Evolutionary conservation across 352 stramenopile species (phyloP), one percentile per base, ranked within the genome.

Genomic region (Phytophthora podocarpi): DNA sequence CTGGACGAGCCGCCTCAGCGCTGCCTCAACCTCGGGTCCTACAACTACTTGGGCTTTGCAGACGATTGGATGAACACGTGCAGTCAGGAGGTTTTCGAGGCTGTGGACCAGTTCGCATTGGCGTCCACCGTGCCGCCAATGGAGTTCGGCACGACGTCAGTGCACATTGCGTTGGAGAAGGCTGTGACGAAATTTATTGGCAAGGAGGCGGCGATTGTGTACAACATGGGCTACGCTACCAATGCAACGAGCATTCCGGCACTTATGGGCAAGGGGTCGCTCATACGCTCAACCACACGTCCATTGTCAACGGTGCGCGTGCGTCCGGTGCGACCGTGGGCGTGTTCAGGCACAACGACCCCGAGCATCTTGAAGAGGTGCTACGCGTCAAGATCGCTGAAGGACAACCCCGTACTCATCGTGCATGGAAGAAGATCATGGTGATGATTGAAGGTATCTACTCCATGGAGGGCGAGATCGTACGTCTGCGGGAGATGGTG

Each of bases 1-100:
- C 24, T 80, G 69, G 43, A 70, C 13, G 83, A 92, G 11, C 79
- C 99, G 6, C 85, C 82, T 26, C 80, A 90, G 15, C 70, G 79
- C 41, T 99, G 95, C 67, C 72, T 99, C 16, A 99, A 99, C 78
- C 75, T 99, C 1, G 97, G 97, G 30, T 98, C 90, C 47, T 99
- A 99, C 87, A 99, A 99, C 83, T 99, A 99, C 78, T 75, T 99
- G 12, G 98, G 98, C 20, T 99, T 99, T 76, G 98, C 96, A 2
- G 98, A 99, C 69, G 97, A 99, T 76, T 99, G 97, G 97, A 92
- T 98, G 70, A 85, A 93, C 60, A 99, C 96, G 35, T 99, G 98
- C 80, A 85, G 81, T 57, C 77, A 89, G 24, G 76, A 89, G 20
- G 97, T 99, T 8, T 85, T 99, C 58, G 65, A 69, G 20, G 84